phyloP scores from a whole-genome alignment of 495 filamentous ascomycete species.

The Podospora conica region DNA sequence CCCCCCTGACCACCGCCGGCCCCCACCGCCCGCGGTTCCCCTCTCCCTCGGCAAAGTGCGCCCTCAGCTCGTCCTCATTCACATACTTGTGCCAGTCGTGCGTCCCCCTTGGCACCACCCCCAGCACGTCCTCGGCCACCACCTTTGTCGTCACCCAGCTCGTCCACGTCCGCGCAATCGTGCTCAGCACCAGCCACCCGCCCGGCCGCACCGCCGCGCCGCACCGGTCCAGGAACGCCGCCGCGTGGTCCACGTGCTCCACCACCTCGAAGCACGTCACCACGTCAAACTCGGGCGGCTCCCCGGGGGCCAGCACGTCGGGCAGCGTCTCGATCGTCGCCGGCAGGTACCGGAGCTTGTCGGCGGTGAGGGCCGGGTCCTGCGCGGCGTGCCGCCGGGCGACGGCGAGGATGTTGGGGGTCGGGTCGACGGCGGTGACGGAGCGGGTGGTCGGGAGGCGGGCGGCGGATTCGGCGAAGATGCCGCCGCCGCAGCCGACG shows the following conservation, averaged over 20 bases:
- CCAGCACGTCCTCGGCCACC: slow-evolving; percentile 80
- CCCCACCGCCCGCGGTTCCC: slow-evolving; percentile 26
- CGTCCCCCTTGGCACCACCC: slow-evolving; percentile 84
- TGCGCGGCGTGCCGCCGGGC: slow-evolving; percentile 65
- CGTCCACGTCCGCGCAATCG: slow-evolving; percentile 80
- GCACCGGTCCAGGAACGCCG: slow-evolving; percentile 61
- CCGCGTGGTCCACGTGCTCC: slow-evolving; percentile 75
- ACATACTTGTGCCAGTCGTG: slow-evolving; percentile 97
- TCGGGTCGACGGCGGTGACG: slow-evolving; percentile 83
- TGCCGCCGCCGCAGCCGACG: slow-evolving; percentile 92
- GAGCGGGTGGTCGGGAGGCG: slow-evolving; percentile 57
- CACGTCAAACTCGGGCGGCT: slow-evolving; percentile 52
- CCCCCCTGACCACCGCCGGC: slow-evolving; percentile 62
- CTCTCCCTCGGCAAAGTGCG: slow-evolving; percentile 49
- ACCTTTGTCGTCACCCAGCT: slow-evolving; percentile 90
- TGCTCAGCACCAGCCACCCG: slow-evolving; percentile 86
- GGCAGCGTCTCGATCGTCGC: slow-evolving; percentile 62
- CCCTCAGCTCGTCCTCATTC: slow-evolving; percentile 72
- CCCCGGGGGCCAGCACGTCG: slow-evolving; percentile 40
- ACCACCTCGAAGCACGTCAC: slow-evolving; percentile 90
- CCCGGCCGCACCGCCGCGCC: slow-evolving; percentile 75
- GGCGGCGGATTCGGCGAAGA: slow-evolving; percentile 89
- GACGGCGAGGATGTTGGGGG: slow-evolving; percentile 67
- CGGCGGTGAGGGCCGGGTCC: slow-evolving; percentile 55
- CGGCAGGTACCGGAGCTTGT: slow-evolving; percentile 64